phyloP scores from a whole-genome alignment of 148 eudicot species.

The Beta vulgaris region DNA sequence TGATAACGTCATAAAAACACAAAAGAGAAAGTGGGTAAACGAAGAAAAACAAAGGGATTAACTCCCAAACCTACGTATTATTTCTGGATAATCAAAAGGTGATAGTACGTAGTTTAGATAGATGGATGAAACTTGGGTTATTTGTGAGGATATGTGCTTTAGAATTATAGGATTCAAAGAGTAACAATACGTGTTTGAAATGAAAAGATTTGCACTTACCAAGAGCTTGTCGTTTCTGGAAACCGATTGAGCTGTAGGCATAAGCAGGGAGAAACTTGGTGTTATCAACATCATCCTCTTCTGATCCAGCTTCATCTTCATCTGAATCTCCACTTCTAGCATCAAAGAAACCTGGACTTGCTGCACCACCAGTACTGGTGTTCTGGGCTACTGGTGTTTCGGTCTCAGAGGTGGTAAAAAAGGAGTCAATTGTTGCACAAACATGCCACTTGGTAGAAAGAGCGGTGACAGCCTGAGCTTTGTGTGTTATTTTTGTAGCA shows the following conservation, averaged over 20 bases:
- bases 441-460: slow-evolving; percentile 95
- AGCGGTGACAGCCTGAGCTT: slow-evolving; percentile 79
- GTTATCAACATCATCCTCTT: slow-evolving; percentile 82
- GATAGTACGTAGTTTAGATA: no score
- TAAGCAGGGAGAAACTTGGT: slow-evolving; percentile 61
- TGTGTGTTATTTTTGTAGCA: slow-evolving; percentile 93
- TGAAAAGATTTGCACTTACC: slow-evolving; percentile 39
- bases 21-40: no score
- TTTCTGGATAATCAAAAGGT: no score
- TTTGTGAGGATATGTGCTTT: background rate
- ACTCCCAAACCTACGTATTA: no score
- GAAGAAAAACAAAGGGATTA: no score
- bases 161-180: no score
- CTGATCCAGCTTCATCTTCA: slow-evolving; percentile 63
- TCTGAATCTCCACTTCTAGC: slow-evolving; percentile 33
- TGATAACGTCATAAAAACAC: no score
- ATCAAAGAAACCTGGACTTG: slow-evolving; percentile 18
- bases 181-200: background rate
- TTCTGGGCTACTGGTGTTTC: slow-evolving; percentile 50
- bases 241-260: slow-evolving; percentile 69
- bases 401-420: slow-evolving; percentile 43
- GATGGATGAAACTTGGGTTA: background rate
- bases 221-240: slow-evolving; percentile 92
- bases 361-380: background rate
- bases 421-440: slow-evolving; percentile 80